A percentile compares a stretch with the other conserved stretches of the same genome.
These are phyloP conservation scores for Vitellaria paradoxa DNA, from an alignment of 179 eudicot genomes.

Conservation along the genomic window DNA sequence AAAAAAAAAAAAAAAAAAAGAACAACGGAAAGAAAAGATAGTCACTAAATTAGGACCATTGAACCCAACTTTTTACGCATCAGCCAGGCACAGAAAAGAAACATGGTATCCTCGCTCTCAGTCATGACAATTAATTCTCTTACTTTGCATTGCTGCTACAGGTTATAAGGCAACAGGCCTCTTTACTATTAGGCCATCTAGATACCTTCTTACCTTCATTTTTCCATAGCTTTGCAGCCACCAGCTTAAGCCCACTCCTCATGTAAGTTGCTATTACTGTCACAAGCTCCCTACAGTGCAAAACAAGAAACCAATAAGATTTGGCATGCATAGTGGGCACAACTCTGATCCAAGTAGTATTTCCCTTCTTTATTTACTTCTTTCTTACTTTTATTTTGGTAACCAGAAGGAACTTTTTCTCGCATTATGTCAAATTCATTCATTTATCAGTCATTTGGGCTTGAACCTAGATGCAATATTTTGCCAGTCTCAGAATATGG, in stretches of 20 bases:
- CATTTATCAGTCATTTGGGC: too few species aligned
- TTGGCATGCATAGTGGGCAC: background rate
- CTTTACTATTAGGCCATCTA: constrained; percentile 64
- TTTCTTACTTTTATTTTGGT: too few species aligned
- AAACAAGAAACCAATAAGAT: background rate
- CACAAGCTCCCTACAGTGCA: constrained; percentile 69
- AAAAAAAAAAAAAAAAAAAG: background rate
- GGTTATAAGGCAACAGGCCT: constrained; percentile 45
- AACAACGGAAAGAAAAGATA: background rate
- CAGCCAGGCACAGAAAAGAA: constrained; percentile 28
- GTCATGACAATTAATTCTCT: constrained; percentile 36
- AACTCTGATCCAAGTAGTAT: background rate
- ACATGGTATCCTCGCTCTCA: constrained; percentile 48
- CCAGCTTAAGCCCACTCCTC: constrained; percentile 48
- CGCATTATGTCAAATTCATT: too few species aligned
- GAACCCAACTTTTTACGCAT: background rate
- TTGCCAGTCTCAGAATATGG: too few species aligned
- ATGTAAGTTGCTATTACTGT: constrained; percentile 47
- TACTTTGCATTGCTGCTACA: constrained; percentile 49
- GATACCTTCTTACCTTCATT: constrained; percentile 53
- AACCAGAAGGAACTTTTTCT: too few species aligned
- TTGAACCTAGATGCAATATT: too few species aligned
- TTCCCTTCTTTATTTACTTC: background rate
- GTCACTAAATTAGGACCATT: background rate
- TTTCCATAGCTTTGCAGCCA: constrained; percentile 63